Conservation (phyloP, 345 rosid species). For the Citrus australasica region DNA sequence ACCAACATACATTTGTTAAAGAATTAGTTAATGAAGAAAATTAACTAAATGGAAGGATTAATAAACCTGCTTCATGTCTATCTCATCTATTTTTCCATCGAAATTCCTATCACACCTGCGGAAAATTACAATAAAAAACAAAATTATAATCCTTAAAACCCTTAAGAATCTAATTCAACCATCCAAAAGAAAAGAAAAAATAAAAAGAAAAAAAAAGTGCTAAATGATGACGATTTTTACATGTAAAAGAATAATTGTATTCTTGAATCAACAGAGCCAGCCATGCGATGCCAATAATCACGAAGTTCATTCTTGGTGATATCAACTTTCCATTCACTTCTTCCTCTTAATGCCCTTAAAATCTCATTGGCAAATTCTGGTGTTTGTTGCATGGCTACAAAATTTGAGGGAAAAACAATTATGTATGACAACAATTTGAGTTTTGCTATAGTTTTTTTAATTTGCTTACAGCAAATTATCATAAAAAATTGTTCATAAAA, state of each 20-base stretch:
- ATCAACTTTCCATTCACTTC: slow-evolving; percentile 19
- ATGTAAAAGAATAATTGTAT: slow-evolving; percentile 43
- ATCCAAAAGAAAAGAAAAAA: no score
- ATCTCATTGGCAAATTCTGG: slow-evolving; percentile 39
- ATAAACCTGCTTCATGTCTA: slow-evolving; percentile 39
- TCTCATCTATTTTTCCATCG: slow-evolving; percentile 39
- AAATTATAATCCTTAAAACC: neutral
- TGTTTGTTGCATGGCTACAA: slow-evolving; percentile 38
- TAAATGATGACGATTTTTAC: slow-evolving; percentile 19
- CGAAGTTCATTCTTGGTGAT: slow-evolving; percentile 37
- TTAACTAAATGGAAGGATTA: neutral
- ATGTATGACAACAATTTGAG: no score
- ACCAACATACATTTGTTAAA: no score
- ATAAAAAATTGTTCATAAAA: no score
- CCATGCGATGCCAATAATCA: slow-evolving; percentile 34
- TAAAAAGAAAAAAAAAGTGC: no score
- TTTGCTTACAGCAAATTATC: no score
- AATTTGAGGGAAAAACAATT: no score
- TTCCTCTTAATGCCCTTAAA: slow-evolving; percentile 41
- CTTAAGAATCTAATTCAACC: neutral
- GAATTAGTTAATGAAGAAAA: neutral
- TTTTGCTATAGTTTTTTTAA: no score
- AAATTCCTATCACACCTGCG: slow-evolving; percentile 42
- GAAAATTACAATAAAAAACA: neutral
- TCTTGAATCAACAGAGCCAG: slow-evolving; percentile 34